phyloP scores from a whole-genome alignment of 768 basidiomycete genomes.

The Podaxis pistillaris region DNA sequence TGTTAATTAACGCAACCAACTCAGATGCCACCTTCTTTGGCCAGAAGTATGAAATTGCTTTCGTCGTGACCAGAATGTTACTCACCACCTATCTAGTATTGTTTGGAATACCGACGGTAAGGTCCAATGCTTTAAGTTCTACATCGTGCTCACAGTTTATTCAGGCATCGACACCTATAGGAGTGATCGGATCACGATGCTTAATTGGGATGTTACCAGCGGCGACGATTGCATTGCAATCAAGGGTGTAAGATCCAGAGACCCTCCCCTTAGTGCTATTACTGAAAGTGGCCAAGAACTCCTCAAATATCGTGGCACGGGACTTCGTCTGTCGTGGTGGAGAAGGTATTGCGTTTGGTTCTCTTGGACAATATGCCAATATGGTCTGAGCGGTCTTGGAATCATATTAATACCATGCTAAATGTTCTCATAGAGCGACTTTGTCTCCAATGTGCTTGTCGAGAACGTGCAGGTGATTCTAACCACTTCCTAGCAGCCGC shows the following conservation, averaged over 20 bases:
- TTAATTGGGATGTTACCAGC: conserved; percentile 62
- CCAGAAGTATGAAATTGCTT: conserved; percentile 34
- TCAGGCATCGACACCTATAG: conserved; percentile 56
- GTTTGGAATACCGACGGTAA: conserved; percentile 62
- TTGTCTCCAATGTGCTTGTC: conserved; percentile 49
- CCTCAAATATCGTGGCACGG: conserved; percentile 46
- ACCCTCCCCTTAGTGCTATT: neutral
- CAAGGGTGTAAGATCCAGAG: conserved; percentile 47
- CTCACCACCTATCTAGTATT: conserved; percentile 29
- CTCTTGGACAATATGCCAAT: conserved; percentile 55
- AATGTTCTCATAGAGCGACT: conserved; percentile 39
- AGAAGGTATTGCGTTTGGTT: conserved; percentile 61
- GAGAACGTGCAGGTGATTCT: conserved; percentile 41
- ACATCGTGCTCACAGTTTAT: neutral
- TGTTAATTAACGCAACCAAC: conserved; percentile 58
- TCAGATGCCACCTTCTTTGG: conserved; percentile 43
- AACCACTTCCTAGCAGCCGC: neutral
- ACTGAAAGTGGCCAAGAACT: conserved; percentile 37
- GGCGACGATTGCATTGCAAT: conserved; percentile 66
- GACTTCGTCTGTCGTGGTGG: conserved; percentile 57
- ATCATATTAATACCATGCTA: neutral
- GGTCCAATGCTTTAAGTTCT: neutral
- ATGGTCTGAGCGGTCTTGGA: conserved; percentile 30
- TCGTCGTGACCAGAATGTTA: neutral
- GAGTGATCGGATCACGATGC: conserved; percentile 43